Evolutionary conservation across 495 filamentous ascomycete genomes (phyloP).

Genomic region (Xylaria bambusicola): DNA sequence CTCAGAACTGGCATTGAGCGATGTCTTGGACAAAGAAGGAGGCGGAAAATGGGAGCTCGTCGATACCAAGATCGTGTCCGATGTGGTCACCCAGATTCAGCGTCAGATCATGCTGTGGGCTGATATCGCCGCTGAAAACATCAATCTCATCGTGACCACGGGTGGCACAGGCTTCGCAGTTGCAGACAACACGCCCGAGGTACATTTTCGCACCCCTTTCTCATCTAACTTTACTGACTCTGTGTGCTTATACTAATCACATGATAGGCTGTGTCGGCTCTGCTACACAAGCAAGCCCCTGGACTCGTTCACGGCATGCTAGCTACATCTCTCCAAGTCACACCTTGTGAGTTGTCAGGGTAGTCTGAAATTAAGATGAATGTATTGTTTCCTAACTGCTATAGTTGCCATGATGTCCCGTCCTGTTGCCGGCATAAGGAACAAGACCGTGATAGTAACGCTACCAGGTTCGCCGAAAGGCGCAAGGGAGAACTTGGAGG

Average conservation of each 20-base stretch:
- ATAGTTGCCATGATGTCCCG: slow-evolving; percentile 96
- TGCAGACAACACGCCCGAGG: slow-evolving; percentile 89
- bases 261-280: slow-evolving; percentile 69
- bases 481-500: slow-evolving; percentile 92
- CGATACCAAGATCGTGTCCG: slow-evolving; percentile 76
- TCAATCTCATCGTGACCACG: slow-evolving; percentile 81
- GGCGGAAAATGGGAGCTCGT: slow-evolving; percentile 66
- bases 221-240: neutral
- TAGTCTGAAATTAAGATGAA: no score
- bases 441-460: slow-evolving; percentile 83
- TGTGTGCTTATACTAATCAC: neutral
- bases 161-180: slow-evolving; percentile 93
- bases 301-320: slow-evolving; percentile 96
- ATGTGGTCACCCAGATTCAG: slow-evolving; percentile 75
- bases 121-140: slow-evolving; percentile 56
- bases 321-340: slow-evolving; percentile 77
- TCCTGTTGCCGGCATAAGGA: slow-evolving; percentile 86
- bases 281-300: slow-evolving; percentile 85
- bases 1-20: slow-evolving; percentile 61
- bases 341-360: slow-evolving; percentile 68
- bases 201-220: slow-evolving; percentile 31
- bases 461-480: slow-evolving; percentile 95
- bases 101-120: slow-evolving; percentile 67
- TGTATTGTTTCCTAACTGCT: neutral
- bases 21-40: slow-evolving; percentile 67